A percentile compares a stretch with the other conserved stretches of the same genome.
Conservation (phyloP, 2,329 filamentous ascomycete genomes). For the Stenocarpella maydis region DNA sequence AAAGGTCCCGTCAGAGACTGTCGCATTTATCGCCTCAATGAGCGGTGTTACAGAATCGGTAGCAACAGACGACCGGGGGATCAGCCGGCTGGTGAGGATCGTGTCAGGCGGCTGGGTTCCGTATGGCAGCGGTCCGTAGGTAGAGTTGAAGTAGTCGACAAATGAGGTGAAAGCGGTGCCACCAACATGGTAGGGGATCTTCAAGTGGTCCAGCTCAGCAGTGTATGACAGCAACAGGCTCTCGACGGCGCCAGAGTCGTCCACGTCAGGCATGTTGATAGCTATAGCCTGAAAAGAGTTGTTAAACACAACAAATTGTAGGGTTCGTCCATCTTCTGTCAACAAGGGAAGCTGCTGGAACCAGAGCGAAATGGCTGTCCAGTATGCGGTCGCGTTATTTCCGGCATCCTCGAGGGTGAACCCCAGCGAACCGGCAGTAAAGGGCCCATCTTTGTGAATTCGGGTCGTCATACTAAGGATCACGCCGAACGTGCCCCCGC, state of each 20-base stretch:
- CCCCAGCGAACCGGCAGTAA: constrained; percentile 35
- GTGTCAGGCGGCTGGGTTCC: constrained; percentile 36
- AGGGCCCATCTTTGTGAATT: constrained; percentile 37
- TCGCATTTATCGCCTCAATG: constrained; percentile 43
- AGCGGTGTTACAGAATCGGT: constrained; percentile 39
- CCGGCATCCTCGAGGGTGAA: constrained; percentile 45
- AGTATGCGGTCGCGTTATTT: constrained; percentile 61
- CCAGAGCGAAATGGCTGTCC: constrained; percentile 51
- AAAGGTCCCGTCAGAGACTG: constrained; percentile 19
- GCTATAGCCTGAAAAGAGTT: not conserved
- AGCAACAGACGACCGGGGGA: constrained; percentile 42
- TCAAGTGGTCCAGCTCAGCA: not conserved
- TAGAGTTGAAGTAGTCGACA: not conserved
- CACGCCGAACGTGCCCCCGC: constrained; percentile 47
- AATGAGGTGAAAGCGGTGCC: not conserved
- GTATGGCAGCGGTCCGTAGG: not conserved
- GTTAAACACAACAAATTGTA: not conserved
- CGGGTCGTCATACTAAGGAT: constrained; percentile 42
- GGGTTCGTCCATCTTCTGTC: not conserved
- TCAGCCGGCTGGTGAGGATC: constrained; percentile 39
- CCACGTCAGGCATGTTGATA: not conserved
- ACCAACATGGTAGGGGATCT: not conserved
- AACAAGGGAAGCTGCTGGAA: not conserved
- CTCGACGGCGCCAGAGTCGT: not conserved
- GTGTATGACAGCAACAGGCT: not conserved